Evolutionary conservation across 2,329 filamentous ascomycete genomes (phyloP).

Genomic region (Fusarium humuli): DNA sequence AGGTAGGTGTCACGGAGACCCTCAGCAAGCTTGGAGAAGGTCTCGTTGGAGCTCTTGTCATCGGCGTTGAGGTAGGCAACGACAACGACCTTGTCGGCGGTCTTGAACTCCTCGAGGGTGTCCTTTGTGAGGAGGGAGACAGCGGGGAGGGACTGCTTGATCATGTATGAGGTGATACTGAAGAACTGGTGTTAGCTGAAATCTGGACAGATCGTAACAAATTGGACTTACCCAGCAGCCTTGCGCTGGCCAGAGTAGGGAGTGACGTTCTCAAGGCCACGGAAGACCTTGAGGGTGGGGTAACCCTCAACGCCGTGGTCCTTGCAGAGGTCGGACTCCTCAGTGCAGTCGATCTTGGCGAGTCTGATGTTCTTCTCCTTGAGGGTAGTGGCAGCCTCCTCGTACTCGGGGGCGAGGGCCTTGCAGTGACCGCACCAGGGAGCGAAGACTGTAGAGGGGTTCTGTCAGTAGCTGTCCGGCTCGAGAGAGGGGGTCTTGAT

Average conservation of each 20-base stretch:
- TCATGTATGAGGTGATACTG: slow-evolving; percentile 87
- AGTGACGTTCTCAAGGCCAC: slow-evolving; percentile 81
- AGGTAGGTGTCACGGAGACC: slow-evolving; percentile 89
- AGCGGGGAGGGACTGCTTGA: slow-evolving; percentile 94
- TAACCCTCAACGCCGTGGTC: slow-evolving; percentile 94
- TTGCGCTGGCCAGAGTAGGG: slow-evolving; percentile 93
- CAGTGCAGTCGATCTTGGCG: slow-evolving; percentile 94
- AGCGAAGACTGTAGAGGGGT: slow-evolving; percentile 76
- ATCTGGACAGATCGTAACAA: not conserved
- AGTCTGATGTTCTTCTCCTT: slow-evolving; percentile 90
- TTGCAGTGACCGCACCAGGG: slow-evolving; percentile 99
- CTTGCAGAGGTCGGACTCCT: slow-evolving; percentile 91
- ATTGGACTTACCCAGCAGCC: slow-evolving; percentile 72
- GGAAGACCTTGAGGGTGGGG: slow-evolving; percentile 99
- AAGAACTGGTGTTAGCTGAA: slow-evolving; percentile 36
- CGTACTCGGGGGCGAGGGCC: slow-evolving; percentile 92
- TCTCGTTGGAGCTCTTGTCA: slow-evolving; percentile 88
- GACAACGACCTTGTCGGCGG: slow-evolving; percentile 93
- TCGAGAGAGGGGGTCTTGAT: not conserved
- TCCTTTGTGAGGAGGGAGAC: slow-evolving; percentile 86
- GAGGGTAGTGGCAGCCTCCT: slow-evolving; percentile 83
- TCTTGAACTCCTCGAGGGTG: slow-evolving; percentile 95
- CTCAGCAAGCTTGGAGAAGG: slow-evolving; percentile 79
- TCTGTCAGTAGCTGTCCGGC: slow-evolving; percentile 52
- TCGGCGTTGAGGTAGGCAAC: slow-evolving; percentile 86